phyloP scores from a whole-genome alignment of 169 alveolate genomes.

The Theileria parva region DNA sequence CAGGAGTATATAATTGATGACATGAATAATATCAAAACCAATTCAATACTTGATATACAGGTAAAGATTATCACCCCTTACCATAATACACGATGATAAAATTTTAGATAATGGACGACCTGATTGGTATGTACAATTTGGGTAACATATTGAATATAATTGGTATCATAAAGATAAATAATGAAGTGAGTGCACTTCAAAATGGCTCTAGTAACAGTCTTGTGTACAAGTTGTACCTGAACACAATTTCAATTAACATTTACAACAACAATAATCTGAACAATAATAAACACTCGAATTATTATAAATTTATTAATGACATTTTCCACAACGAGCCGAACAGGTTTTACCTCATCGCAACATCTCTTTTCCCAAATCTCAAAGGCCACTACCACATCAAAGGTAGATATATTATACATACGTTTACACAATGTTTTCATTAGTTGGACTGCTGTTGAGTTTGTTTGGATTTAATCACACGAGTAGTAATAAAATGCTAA shows the following conservation, averaged over 20 bases:
- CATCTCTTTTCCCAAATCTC: constrained; percentile 68
- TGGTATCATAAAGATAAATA: constrained; percentile 29
- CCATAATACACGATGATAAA: neutral
- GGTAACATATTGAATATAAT: constrained; percentile 42
- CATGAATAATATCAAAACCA: neutral
- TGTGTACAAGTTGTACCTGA: constrained; percentile 19
- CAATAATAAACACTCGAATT: neutral
- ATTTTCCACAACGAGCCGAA: constrained; percentile 62
- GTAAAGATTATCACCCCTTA: neutral
- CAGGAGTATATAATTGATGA: constrained; percentile 20
- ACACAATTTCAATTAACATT: constrained; percentile 31
- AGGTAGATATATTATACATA: constrained; percentile 33
- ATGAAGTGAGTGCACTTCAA: neutral
- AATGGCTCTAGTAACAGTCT: neutral
- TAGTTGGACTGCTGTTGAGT: constrained; percentile 71
- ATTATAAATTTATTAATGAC: constrained; percentile 51
- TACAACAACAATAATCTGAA: neutral
- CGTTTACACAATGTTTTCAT: neutral
- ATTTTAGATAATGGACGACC: constrained; percentile 35
- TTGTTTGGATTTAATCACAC: constrained; percentile 48
- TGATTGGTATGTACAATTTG: constrained; percentile 35
- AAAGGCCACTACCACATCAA: constrained; percentile 37
- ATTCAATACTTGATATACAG: constrained; percentile 37
- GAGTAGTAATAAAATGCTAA: neutral
- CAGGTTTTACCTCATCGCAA: constrained; percentile 66